phyloP scores from a whole-genome alignment of 1,284 basidiomycete species.

The Xerocomus minutiporus region DNA sequence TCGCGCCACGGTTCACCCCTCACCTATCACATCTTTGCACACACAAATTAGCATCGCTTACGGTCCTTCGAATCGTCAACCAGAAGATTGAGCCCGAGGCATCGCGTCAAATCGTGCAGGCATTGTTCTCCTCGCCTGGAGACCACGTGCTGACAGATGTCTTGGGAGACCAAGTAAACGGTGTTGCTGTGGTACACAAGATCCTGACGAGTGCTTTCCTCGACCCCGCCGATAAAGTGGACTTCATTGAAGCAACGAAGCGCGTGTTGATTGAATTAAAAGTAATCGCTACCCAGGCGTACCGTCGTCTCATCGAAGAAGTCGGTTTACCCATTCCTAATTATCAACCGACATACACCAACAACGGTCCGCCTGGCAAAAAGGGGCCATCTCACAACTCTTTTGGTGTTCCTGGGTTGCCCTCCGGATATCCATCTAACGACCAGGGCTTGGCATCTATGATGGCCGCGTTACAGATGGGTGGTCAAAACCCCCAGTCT shows the following conservation, averaged over 20 bases:
- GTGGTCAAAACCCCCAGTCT: conserved; percentile 75
- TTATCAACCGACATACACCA: conserved; percentile 72
- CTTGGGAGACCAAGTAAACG: conserved; percentile 91
- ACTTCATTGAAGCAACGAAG: conserved; percentile 81
- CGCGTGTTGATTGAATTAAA: conserved; percentile 84
- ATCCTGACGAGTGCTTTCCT: conserved; percentile 84
- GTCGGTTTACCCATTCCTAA: conserved; percentile 87
- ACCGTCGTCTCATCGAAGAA: conserved; percentile 88
- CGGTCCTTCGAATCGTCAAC: conserved; percentile 89
- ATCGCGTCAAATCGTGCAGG: conserved; percentile 77
- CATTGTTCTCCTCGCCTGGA: conserved; percentile 78
- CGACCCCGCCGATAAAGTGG: conserved; percentile 62
- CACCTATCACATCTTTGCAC: conserved; percentile 96
- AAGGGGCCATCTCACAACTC: conserved; percentile 56
- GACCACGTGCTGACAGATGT: conserved; percentile 92
- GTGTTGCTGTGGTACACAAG: conserved; percentile 90
- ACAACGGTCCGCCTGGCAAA: conserved; percentile 62
- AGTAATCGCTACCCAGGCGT: conserved; percentile 88
- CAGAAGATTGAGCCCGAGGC: conserved; percentile 86
- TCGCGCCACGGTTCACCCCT: conserved; percentile 93
- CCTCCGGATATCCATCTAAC: conserved; percentile 72
- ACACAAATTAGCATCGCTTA: conserved; percentile 94
- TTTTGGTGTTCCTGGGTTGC: conserved; percentile 66
- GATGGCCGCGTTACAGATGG: conserved; percentile 86
- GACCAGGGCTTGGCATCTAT: conserved; percentile 80